phyloP scores from a whole-genome alignment of 345 rosid genomes.

The Bruguiera sexangula region DNA sequence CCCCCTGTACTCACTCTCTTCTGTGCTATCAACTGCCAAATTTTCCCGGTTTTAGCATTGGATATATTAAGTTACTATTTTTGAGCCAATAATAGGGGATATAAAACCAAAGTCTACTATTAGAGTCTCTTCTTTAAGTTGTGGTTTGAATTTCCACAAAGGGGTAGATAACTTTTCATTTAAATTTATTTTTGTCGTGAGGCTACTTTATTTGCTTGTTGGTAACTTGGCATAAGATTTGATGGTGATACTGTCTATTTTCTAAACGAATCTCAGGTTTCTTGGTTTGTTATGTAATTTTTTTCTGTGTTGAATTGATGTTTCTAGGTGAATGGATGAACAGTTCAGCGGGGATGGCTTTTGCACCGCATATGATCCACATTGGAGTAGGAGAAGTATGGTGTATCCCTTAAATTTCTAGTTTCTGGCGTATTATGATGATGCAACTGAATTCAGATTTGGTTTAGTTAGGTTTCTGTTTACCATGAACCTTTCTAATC shows the following conservation, averaged over 20 bases:
- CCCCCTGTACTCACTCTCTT: not conserved
- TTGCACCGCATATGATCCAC: conserved; percentile 86
- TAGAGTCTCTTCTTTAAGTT: not conserved
- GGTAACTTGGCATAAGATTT: not conserved
- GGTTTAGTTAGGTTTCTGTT: not conserved
- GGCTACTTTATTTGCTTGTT: not conserved
- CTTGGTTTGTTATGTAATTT: not conserved
- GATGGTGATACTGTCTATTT: too few relatives aligned
- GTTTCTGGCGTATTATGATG: conserved; percentile 1
- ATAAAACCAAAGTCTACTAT: too few relatives aligned
- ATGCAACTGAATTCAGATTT: not conserved
- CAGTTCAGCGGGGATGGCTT: conserved; percentile 87
- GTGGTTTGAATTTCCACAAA: not conserved
- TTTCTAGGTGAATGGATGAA: conserved; percentile 99
- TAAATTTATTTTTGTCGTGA: not conserved
- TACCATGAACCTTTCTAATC: too few relatives aligned
- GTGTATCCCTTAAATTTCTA: not conserved
- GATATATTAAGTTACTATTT: not conserved
- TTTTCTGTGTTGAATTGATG: conserved; percentile 13
- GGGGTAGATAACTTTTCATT: not conserved
- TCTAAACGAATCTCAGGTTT: not conserved
- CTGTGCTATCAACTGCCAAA: not conserved
- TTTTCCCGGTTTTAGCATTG: not conserved
- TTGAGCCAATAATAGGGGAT: too few relatives aligned
- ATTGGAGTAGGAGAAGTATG: conserved; percentile 84